A percentile compares a stretch with the other conserved stretches of the same genome.
Conservation (phyloP, 2,329 filamentous ascomycete species). For the Colletotrichum sp. region DNA sequence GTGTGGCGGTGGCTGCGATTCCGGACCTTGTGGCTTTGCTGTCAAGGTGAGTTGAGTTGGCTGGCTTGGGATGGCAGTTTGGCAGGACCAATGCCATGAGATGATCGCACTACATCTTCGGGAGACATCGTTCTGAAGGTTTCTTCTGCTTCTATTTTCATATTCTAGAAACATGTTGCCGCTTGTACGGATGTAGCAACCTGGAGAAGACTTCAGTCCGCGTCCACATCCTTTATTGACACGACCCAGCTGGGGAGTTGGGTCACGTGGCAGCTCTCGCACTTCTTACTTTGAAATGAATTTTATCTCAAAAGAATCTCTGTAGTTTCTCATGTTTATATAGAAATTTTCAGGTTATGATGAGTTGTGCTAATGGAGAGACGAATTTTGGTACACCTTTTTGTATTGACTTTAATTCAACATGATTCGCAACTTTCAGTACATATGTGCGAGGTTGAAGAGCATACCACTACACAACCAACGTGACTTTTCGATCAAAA, state of each 20-base stretch:
- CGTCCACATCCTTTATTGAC: background rate
- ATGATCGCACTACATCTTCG: background rate
- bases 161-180: background rate
- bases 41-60: background rate
- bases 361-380: background rate
- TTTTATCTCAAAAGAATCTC: background rate
- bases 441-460: rapidly evolving
- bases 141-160: background rate
- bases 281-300: background rate
- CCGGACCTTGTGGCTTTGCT: background rate
- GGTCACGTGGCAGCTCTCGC: rapidly evolving
- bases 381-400: background rate
- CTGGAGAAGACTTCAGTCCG: background rate
- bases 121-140: background rate
- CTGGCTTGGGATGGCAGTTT: background rate
- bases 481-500: rapidly evolving
- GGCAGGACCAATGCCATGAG: background rate
- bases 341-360: rapidly evolving
- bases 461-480: background rate
- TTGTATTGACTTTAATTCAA: background rate
- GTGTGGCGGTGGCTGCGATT: background rate
- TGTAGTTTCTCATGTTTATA: rapidly evolving
- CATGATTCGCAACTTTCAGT: background rate
- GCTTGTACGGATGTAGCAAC: background rate
- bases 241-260: rapidly evolving